Conservation (phyloP, 352 stramenopile genomes). For the Blastocystis hominis region DNA sequence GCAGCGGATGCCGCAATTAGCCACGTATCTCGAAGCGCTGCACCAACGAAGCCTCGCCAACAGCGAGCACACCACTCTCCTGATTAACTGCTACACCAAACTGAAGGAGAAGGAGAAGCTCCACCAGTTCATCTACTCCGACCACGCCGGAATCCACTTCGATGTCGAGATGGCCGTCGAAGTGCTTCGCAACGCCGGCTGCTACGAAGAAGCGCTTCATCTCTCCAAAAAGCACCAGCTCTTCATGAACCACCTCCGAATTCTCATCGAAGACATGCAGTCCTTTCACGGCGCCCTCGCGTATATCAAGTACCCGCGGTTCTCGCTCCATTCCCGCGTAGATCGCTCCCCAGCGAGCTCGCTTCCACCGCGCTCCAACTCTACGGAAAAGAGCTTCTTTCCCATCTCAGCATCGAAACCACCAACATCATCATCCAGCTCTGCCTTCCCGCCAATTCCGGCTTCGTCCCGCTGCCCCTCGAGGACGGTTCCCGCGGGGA, state of each 20-base stretch:
- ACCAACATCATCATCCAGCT: constrained; percentile 78
- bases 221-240: constrained; percentile 75
- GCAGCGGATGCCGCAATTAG: constrained; percentile 87
- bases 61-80: constrained; percentile 80
- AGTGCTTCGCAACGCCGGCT: constrained; percentile 77
- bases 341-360: constrained; percentile 1
- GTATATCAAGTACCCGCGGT: constrained; percentile 68
- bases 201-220: constrained; percentile 76
- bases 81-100: constrained; percentile 87
- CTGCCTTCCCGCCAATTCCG: constrained; percentile 65
- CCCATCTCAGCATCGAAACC: constrained; percentile 73
- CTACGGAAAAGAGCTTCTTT: constrained; percentile 77
- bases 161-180: constrained; percentile 81
- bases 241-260: constrained; percentile 80
- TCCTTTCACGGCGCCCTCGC: constrained; percentile 76
- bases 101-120: constrained; percentile 77
- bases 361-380: constrained; percentile 66
- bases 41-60: constrained; percentile 73
- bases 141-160: constrained; percentile 70
- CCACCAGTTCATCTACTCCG: constrained; percentile 78
- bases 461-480: not conserved
- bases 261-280: constrained; percentile 76
- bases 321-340: not conserved
- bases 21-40: constrained; percentile 86
- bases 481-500: not conserved